These are phyloP conservation scores for Trametes cubensis DNA, from an alignment of 768 basidiomycete species.

Conservation along the genomic window DNA sequence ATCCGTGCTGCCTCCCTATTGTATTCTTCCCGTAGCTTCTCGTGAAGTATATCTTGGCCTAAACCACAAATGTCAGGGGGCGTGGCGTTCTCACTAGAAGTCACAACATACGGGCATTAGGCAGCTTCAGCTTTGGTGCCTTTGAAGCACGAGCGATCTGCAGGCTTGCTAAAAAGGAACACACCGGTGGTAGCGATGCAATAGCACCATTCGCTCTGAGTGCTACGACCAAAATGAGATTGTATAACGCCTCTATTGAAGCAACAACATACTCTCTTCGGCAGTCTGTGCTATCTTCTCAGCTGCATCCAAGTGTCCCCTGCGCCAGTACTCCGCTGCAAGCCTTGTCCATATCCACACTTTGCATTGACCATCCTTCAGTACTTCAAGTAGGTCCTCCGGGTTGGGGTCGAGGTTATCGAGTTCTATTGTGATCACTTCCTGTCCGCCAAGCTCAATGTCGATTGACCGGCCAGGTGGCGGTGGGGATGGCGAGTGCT, in stretches of 20 bases:
- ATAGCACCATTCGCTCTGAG: conserved; percentile 53
- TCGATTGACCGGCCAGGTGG: conserved; percentile 32
- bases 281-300: conserved; percentile 74
- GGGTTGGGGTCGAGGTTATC: conserved; percentile 81
- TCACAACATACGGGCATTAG: conserved; percentile 67
- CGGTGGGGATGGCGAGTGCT: conserved; percentile 17
- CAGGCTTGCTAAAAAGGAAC: conserved; percentile 83
- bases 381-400: conserved; percentile 71
- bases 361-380: conserved; percentile 72
- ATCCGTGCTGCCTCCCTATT: conserved; percentile 69
- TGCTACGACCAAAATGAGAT: conserved; percentile 40
- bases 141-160: conserved; percentile 76
- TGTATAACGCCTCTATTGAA: background rate
- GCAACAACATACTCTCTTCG: conserved; percentile 55
- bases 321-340: conserved; percentile 87
- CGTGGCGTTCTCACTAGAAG: background rate
- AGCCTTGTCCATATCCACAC: conserved; percentile 80
- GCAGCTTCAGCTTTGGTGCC: conserved; percentile 80
- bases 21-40: conserved; percentile 68
- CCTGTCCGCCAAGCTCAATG: conserved; percentile 80
- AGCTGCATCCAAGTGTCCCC: conserved; percentile 73
- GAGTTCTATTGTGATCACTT: conserved; percentile 88
- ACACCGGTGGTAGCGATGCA: conserved; percentile 67
- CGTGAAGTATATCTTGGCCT: conserved; percentile 70
- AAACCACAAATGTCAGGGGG: background rate